A percentile compares a stretch with the other conserved stretches of the same genome.
Conservation (phyloP, 176 grass and related monocot species). For the Lolium perenne region DNA sequence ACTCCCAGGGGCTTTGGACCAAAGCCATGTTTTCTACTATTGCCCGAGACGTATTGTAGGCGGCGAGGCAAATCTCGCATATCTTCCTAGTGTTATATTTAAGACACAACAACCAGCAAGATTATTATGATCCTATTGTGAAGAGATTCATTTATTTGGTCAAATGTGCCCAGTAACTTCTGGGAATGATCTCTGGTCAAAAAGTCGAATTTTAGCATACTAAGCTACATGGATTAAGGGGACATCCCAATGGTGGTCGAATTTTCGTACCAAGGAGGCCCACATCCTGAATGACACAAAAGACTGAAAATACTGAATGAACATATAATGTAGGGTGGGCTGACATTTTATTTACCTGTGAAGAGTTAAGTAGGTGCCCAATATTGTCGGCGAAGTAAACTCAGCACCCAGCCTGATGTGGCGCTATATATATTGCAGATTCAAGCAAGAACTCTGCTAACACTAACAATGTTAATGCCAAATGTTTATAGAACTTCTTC, state of each 20-base stretch:
- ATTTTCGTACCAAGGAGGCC: neutral
- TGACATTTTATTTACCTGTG: neutral
- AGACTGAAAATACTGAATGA: neutral
- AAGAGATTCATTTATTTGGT: neutral
- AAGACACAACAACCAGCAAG: neutral
- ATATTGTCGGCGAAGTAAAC: neutral
- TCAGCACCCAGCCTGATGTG: neutral
- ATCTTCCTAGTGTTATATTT: too few species aligned
- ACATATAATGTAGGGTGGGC: neutral
- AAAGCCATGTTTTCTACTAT: too few species aligned
- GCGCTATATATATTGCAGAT: neutral
- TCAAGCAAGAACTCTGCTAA: slow-evolving; percentile 1
- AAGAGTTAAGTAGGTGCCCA: neutral
- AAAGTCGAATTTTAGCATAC: neutral
- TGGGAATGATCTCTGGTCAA: neutral
- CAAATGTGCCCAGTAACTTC: neutral
- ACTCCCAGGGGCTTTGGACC: too few species aligned
- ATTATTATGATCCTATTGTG: neutral
- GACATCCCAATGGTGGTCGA: neutral
- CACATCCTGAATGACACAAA: neutral
- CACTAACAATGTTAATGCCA: neutral
- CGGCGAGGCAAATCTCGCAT: too few species aligned
- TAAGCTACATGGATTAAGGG: neutral
- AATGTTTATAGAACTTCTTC: neutral
- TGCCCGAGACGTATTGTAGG: too few species aligned